Conservation (phyloP, 352 stramenopile species). For the Globisporangium viniferum region DNA sequence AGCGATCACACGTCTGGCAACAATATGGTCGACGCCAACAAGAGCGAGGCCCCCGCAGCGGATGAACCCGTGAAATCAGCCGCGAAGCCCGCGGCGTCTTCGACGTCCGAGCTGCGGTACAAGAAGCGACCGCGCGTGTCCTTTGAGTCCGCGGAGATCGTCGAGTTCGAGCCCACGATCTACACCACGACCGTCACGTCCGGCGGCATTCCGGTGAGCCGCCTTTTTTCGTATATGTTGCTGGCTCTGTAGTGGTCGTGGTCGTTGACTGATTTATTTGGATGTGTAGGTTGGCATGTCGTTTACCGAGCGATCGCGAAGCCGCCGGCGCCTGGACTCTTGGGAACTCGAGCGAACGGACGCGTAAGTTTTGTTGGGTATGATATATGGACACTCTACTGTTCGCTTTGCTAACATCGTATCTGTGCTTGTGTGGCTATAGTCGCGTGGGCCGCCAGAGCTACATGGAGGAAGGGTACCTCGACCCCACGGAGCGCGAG, state of each 20-base stretch:
- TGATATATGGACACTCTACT: neutral
- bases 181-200: constrained; percentile 83
- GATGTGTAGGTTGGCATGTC: constrained; percentile 54
- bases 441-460: constrained; percentile 71
- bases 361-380: constrained; percentile 38
- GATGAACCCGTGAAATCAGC: neutral
- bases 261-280: neutral
- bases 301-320: constrained; percentile 70
- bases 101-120: constrained; percentile 24
- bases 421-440: constrained; percentile 10
- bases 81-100: constrained; percentile 7
- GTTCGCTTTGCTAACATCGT: neutral
- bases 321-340: constrained; percentile 71
- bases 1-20: neutral
- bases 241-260: neutral
- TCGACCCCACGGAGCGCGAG: constrained; percentile 74
- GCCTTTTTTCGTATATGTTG: neutral
- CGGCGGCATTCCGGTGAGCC: constrained; percentile 51
- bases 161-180: constrained; percentile 82
- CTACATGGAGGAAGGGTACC: constrained; percentile 86
- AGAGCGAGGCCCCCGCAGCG: neutral
- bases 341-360: constrained; percentile 72
- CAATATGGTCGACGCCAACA: neutral
- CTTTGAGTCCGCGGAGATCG: constrained; percentile 81
- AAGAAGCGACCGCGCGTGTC: constrained; percentile 69